These are phyloP conservation scores for Thozetella sp. DNA, from an alignment of 495 filamentous ascomycete species.

Conservation along the genomic window DNA sequence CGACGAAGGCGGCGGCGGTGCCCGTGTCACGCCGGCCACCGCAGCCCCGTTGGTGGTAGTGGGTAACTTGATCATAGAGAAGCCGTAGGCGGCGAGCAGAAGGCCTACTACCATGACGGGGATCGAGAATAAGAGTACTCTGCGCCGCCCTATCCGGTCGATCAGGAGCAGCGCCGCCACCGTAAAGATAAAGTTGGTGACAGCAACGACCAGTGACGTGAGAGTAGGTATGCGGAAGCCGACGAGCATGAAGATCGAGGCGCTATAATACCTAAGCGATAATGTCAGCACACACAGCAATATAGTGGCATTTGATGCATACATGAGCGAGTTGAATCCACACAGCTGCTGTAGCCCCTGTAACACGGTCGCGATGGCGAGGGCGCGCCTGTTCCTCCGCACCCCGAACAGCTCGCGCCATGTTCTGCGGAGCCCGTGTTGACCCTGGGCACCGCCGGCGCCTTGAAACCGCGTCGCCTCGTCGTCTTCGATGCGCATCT, in stretches of 20 bases:
- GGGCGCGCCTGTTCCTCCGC: conserved; percentile 71
- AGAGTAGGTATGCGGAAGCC: conserved; percentile 81
- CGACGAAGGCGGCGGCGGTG: conserved; percentile 8
- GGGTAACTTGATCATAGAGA: conserved; percentile 58
- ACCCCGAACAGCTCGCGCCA: conserved; percentile 58
- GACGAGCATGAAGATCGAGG: conserved; percentile 82
- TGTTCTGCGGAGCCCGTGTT: conserved; percentile 36
- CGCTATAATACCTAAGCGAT: too few species aligned
- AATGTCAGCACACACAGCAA: too few species aligned
- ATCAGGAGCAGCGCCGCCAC: conserved; percentile 75
- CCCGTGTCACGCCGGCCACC: neutral
- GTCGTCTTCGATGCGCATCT: conserved; percentile 64
- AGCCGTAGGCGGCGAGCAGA: conserved; percentile 64
- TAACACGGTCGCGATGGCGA: conserved; percentile 82
- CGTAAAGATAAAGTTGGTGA: conserved; percentile 84
- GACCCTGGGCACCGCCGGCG: conserved; percentile 19
- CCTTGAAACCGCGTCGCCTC: conserved; percentile 38
- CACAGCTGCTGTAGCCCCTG: conserved; percentile 90
- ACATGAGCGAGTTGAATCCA: conserved; percentile 96
- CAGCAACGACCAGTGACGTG: conserved; percentile 77
- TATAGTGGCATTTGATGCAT: too few species aligned
- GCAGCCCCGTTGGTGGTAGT: conserved; percentile 12
- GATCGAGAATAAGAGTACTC: conserved; percentile 82
- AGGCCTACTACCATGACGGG: conserved; percentile 81
- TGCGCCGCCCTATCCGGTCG: conserved; percentile 78